These are phyloP conservation scores for Pyrenopolyporus hunteri DNA, from an alignment of 495 filamentous ascomycete genomes.

Conservation along the genomic window DNA sequence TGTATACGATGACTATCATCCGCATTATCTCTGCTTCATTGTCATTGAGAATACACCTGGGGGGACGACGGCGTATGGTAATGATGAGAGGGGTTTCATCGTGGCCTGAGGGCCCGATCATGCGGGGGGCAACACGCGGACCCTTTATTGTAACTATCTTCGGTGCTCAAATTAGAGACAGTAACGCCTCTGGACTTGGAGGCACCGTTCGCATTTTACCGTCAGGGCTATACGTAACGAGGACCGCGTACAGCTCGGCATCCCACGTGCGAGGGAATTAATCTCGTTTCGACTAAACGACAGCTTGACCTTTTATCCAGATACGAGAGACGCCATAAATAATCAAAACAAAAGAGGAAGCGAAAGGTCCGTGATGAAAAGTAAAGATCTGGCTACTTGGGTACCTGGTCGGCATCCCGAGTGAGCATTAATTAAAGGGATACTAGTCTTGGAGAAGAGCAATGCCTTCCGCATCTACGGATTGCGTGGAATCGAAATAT, in stretches of 20 bases:
- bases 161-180: too few species aligned
- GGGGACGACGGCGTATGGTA: constrained; percentile 7
- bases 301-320: constrained; percentile 34
- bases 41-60: constrained; percentile 9
- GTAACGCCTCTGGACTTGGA: too few species aligned
- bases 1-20: too few species aligned
- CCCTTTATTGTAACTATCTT: too few species aligned
- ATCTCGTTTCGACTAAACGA: constrained; percentile 26
- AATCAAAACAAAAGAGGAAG: constrained; percentile 36
- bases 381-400: constrained; percentile 7
- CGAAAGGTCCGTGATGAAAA: constrained; percentile 34
- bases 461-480: constrained; percentile 26
- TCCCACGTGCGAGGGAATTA: constrained; percentile 25
- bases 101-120: constrained; percentile 19
- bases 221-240: too few species aligned
- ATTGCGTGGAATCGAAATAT: too few species aligned
- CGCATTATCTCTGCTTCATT: too few species aligned
- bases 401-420: constrained; percentile 3
- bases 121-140: constrained; percentile 8
- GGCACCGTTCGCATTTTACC: too few species aligned
- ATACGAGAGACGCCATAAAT: constrained; percentile 25
- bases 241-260: constrained; percentile 11
- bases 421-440: constrained; percentile 32
- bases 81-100: constrained; percentile 22
- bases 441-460: constrained; percentile 1